Evolutionary conservation across 2,329 filamentous ascomycete genomes (phyloP), one percentile per base, ranked within the genome.

Genomic region (Colletotrichum orchidophilum): DNA sequence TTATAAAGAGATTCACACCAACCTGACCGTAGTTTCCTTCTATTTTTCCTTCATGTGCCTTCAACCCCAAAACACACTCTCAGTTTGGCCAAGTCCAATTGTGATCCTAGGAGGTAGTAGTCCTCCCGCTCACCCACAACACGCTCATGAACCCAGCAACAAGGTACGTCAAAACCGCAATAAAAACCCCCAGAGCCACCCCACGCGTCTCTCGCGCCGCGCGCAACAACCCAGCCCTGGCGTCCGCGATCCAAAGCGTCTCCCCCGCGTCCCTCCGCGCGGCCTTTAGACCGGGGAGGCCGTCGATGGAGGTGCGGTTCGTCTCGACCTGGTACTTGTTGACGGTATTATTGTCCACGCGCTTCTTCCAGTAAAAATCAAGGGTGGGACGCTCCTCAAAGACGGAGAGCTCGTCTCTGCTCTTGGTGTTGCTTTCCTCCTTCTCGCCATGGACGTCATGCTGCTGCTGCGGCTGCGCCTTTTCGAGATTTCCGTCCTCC

Each of bases 281-380:
- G 5, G 82, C 81, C 66, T 81, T 84, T 74, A 92, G 76, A 0
- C 89, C 90, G 0, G 89, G 87, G 24, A 91, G 79, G 1, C 88
- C 88, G 73, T 92, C 90, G 54, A 92, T 81, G 77, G 87, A 90
- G 57, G 76, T 74, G 2, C 81, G 75, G 75, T 93, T 93, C 74
- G 85, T 87, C 72, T 83, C 77, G 26, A 81, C 82, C 76, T 90
- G 90, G 75, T 92, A 93, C n/a, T 82, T 80, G 9, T 82, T 80
- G 73, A 91, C 77, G 46, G 83, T 81, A 63, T 87, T 86, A 70
- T 83, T 83, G 57, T 86, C 83, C 2, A 86, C 81, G 75, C 81
- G 83, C 73, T 86, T 87, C 46, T 77, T 76, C 1, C 85, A 83
- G 83, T 84, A 90, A 63, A 83, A 80, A 26, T 87, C 85, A 70